Conservation (phyloP, 2,329 filamentous ascomycete genomes). For the Phyllosticta citrichinensis region DNA sequence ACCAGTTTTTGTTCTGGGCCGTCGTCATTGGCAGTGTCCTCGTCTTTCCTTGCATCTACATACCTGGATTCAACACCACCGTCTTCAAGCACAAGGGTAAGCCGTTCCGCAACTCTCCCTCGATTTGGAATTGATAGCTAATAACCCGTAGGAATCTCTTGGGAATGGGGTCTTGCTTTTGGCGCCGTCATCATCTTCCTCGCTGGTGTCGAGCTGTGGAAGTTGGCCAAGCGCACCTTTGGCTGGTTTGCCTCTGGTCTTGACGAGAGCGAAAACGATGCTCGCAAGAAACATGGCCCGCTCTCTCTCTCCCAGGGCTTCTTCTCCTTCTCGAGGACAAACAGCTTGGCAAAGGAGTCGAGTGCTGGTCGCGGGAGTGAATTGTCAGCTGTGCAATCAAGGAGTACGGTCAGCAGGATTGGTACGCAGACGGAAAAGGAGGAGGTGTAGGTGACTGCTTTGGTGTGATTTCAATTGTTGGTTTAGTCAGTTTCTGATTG, state of each 20-base stretch:
- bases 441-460: background rate
- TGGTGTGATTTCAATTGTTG: too few species aligned
- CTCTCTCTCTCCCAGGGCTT: slow-evolving; percentile 15
- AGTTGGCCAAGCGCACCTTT: slow-evolving; percentile 14
- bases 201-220: slow-evolving; percentile 16
- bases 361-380: background rate
- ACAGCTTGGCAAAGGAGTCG: slow-evolving; percentile 6
- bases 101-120: background rate
- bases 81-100: slow-evolving; percentile 18
- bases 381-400: background rate
- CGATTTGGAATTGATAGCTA: background rate
- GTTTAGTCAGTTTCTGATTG: too few species aligned
- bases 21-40: slow-evolving; percentile 48
- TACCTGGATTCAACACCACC: slow-evolving; percentile 17
- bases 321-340: slow-evolving; percentile 16
- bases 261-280: slow-evolving; percentile 10
- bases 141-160: slow-evolving; percentile 11
- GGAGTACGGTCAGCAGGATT: background rate
- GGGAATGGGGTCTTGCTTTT: slow-evolving; percentile 16
- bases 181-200: slow-evolving; percentile 16
- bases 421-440: background rate
- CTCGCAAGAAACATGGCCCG: background rate
- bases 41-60: slow-evolving; percentile 45
- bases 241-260: slow-evolving; percentile 15
- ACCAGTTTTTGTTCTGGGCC: slow-evolving; percentile 48